Percentiles rank a stretch among this genome's conserved stretches.
phyloP scores from a whole-genome alignment of 495 filamentous ascomycete species.

The Penicillium robsamsonii region DNA sequence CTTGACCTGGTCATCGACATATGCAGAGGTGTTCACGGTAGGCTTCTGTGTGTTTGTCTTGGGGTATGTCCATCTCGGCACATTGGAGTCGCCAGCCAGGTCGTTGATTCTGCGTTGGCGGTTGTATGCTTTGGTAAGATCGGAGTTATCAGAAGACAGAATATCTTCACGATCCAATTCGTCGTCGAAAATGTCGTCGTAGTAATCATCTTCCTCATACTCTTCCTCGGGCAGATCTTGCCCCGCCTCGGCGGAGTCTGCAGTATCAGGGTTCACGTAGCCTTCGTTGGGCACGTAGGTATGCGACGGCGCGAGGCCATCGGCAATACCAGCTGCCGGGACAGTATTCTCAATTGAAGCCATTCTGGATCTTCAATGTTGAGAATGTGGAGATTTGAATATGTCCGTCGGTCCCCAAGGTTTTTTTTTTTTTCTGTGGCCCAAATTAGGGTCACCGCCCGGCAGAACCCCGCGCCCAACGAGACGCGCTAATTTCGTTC shows the following conservation, averaged over 20 bases:
- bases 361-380: conserved; percentile 23
- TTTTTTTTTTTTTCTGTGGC: conserved; percentile 41
- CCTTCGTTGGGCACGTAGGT: conserved; percentile 56
- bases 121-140: conserved; percentile 89
- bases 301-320: conserved; percentile 50
- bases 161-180: conserved; percentile 59
- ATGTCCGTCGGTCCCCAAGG: conserved; percentile 4
- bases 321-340: conserved; percentile 36
- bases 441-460: conserved; percentile 33
- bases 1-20: conserved; percentile 83
- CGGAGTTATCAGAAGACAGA: conserved; percentile 56
- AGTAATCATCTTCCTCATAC: conserved; percentile 53
- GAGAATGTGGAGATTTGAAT: conserved; percentile 11
- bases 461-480: conserved; percentile 48
- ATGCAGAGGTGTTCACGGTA: conserved; percentile 69
- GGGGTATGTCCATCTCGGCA: conserved; percentile 56
- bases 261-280: conserved; percentile 42
- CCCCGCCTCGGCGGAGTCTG: conserved; percentile 36
- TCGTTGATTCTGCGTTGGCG: conserved; percentile 68
- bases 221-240: conserved; percentile 35
- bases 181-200: conserved; percentile 58
- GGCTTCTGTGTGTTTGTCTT: conserved; percentile 85
- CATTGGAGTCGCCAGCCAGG: conserved; percentile 53
- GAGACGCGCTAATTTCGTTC: conserved; percentile 25
- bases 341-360: conserved; percentile 23